Conservation (phyloP, 1,284 basidiomycete genomes). For the Pseudozyma hubeiensis region DNA sequence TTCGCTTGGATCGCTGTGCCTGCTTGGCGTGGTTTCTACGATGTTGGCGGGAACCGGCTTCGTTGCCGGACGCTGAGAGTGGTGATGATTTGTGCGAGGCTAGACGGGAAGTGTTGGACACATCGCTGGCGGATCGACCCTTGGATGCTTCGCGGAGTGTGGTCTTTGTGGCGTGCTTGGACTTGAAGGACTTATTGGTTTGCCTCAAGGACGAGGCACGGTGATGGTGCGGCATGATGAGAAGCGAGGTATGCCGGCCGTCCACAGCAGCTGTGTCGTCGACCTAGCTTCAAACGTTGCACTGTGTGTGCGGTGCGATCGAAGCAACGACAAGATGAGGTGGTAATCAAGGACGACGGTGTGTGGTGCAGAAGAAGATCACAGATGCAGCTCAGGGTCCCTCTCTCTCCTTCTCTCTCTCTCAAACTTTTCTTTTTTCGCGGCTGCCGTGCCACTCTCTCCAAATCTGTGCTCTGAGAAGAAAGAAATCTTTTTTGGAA, state of each 20-base stretch:
- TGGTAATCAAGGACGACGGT: background rate
- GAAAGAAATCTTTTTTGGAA: background rate
- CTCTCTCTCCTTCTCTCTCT: background rate
- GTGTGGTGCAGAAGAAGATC: background rate
- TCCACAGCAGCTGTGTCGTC: background rate
- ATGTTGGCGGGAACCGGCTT: conserved; percentile 53
- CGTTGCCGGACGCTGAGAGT: conserved; percentile 54
- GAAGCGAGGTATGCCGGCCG: background rate
- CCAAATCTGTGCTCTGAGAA: background rate
- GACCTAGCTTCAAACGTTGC: background rate
- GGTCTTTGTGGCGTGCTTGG: conserved; percentile 65
- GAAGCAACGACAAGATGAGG: background rate
- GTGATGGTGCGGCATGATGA: conserved; percentile 57
- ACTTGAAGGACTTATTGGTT: conserved; percentile 66
- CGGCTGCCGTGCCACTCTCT: background rate
- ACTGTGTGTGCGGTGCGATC: too few relatives aligned
- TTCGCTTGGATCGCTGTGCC: conserved; percentile 59
- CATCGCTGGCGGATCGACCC: conserved; percentile 44
- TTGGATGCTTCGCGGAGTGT: conserved; percentile 56
- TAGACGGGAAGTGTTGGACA: conserved; percentile 28
- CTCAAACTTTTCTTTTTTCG: conserved; percentile 1
- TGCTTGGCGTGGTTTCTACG: conserved; percentile 64
- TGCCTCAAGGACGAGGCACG: conserved; percentile 61
- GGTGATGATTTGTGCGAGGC: conserved; percentile 54
- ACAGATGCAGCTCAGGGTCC: background rate